These are phyloP conservation scores for Citrus unshiu DNA, from an alignment of 345 rosid species.

Conservation along the genomic window DNA sequence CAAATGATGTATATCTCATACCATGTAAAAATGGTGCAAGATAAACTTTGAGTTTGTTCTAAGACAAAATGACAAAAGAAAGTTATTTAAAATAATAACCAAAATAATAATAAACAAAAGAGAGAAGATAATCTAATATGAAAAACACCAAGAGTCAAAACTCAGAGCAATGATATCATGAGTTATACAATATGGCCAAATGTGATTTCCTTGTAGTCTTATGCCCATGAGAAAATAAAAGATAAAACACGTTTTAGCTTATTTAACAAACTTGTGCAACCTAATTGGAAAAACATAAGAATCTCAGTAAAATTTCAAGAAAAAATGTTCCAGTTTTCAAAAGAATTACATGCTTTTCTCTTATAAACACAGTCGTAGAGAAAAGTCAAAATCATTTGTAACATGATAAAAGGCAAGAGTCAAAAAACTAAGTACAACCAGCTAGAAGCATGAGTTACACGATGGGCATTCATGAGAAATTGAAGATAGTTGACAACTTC, in stretches of 20 bases:
- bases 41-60: slow-evolving; percentile 80
- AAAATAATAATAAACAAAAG: not conserved
- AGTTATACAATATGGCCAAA: not conserved
- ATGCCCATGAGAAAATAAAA: not conserved
- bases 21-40: slow-evolving; percentile 86
- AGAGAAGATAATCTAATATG: not conserved
- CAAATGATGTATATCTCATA: slow-evolving; percentile 79
- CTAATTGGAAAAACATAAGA: not conserved
- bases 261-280: not conserved
- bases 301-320: not conserved
- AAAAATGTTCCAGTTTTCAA: not conserved
- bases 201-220: not conserved
- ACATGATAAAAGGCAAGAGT: not conserved
- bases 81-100: slow-evolving; percentile 4
- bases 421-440: not conserved
- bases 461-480: not conserved
- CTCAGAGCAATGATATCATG: not conserved
- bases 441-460: not conserved
- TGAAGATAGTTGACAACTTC: not conserved
- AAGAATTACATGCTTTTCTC: not conserved
- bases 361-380: not conserved
- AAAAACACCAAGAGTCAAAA: not conserved
- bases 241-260: not conserved
- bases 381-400: not conserved
- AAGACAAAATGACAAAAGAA: slow-evolving; percentile 24